Base-by-base conservation (phyloP, 768 basidiomycete species). In the Tremella yokohamensis region DNA sequence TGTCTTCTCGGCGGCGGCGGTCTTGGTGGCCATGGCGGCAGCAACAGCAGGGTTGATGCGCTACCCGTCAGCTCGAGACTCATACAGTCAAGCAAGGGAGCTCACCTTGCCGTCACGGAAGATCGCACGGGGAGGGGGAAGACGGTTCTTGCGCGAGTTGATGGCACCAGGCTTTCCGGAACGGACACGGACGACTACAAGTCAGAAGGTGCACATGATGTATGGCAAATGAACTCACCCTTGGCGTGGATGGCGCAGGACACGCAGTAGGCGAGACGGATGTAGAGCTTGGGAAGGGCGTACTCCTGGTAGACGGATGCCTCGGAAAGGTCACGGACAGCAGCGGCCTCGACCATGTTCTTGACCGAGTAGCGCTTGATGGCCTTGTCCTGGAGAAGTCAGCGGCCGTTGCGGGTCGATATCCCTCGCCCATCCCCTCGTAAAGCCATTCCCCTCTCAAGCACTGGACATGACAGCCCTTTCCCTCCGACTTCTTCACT, bases 331-430 rank as follows among this genome's bases (percentile, higher is more conserved):
- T 99, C 96, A 64, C 93, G 84, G 69, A 97, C 90, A 54, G 94
- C 94, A 45, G 96, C 96, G 75, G 89, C 89, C 84, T 98, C 94
- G 58, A 99, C 92, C 90, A 98, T 98, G 85, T 99, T 99, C 80
- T 92, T 86, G 75, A 98, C 94, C 39, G 93, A 96, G 85, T 94
- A 94, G 52, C 96, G 84, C 83, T 96, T 96, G 87, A 98, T 96
- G 67, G 94, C 94, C 84, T 98, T 98, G 83, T 98, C 94, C 84
- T 98, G 57, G 38, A 16, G n/a, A 13, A 25, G 56, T 57, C 40
- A 54, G 44, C 42, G 29, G 29, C 29, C 11, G 29, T 34, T 4
- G 4, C 29, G 29, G 29, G 11, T n/a, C n/a, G n/a, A 34, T 6
- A 34, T 34, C 6, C 29, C 11, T 34, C 29, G 4, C 29, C 11